A percentile compares a stretch with the other conserved stretches of the same genome.
These are phyloP conservation scores for Withania somnifera DNA, from an alignment of 305 asterid species.

Conservation along the genomic window DNA sequence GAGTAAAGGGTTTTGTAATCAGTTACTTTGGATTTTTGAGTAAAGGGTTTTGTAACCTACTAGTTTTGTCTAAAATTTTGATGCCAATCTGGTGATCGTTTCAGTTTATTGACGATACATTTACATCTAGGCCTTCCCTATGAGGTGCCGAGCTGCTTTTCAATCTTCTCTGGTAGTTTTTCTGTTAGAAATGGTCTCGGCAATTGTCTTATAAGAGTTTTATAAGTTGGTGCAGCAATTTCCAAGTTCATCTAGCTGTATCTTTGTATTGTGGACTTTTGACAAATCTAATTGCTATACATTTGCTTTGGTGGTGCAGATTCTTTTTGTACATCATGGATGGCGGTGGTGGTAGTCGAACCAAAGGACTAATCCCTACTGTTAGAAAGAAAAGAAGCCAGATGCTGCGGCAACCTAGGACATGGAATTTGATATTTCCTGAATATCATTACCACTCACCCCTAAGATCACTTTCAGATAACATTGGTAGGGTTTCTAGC, in stretches of 20 bases:
- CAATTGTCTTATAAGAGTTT: not conserved
- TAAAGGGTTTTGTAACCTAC: not conserved
- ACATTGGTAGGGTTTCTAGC: conserved; percentile 47
- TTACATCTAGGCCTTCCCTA: not conserved
- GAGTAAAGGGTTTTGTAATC: no score
- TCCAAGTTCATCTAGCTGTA: not conserved
- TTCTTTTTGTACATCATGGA: conserved; percentile 33
- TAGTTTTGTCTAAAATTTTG: not conserved
- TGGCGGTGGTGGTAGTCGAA: conserved; percentile 31
- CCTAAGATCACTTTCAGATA: conserved; percentile 43
- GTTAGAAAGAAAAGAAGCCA: conserved; percentile 66
- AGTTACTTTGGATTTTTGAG: not conserved
- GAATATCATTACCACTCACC: conserved; percentile 34
- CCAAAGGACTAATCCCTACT: conserved; percentile 30
- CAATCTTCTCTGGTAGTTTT: not conserved
- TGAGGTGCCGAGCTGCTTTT: not conserved
- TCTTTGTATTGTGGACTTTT: not conserved
- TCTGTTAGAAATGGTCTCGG: not conserved
- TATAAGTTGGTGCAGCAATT: conserved; percentile 9
- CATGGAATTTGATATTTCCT: conserved; percentile 30
- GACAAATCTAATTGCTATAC: not conserved
- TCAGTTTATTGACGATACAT: not conserved
- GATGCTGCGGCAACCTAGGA: conserved; percentile 57
- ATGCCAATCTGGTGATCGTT: not conserved
- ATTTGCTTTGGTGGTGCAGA: not conserved